These are phyloP conservation scores for Metarhizium robertsii DNA, from an alignment of 2,329 filamentous ascomycete genomes.

Conservation along the genomic window DNA sequence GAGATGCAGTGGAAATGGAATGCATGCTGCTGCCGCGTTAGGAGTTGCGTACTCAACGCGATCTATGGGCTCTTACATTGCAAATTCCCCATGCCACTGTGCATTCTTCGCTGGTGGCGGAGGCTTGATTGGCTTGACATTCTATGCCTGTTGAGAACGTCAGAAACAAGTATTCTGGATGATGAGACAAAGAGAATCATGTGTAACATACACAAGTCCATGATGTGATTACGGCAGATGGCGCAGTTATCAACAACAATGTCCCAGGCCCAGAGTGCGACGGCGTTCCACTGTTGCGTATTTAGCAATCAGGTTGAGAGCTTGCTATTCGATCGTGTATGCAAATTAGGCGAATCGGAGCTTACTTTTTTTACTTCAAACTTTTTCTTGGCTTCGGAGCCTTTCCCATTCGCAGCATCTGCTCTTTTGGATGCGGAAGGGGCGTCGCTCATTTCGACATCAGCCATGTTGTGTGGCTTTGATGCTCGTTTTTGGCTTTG, in stretches of 20 bases:
- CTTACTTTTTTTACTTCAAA: constrained; percentile 98
- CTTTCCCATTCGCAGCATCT: constrained; percentile 38
- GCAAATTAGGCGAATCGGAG: not conserved
- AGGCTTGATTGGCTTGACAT: constrained; percentile 97
- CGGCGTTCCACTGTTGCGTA: constrained; percentile 78
- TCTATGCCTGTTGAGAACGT: constrained; percentile 63
- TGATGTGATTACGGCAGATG: constrained; percentile 98
- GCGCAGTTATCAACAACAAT: constrained; percentile 99
- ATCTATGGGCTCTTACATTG: constrained; percentile 58
- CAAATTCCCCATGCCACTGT: constrained; percentile 99
- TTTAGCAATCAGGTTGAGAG: not conserved
- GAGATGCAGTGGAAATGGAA: constrained; percentile 99
- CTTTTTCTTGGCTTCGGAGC: constrained; percentile 70
- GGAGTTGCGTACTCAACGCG: constrained; percentile 8
- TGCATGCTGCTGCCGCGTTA: constrained; percentile 61
- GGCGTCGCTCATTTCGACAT: constrained; percentile 94
- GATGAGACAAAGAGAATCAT: not conserved
- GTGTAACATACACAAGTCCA: constrained; percentile 78
- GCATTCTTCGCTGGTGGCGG: constrained; percentile 93
- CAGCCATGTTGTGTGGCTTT: constrained; percentile 57
- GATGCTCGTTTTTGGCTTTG: not conserved
- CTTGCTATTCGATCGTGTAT: not conserved
- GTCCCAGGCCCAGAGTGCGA: constrained; percentile 98
- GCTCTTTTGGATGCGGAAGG: constrained; percentile 49
- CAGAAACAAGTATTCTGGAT: constrained; percentile 3